These are phyloP conservation scores for Penicillium nordicum DNA, from an alignment of 2,329 filamentous ascomycete species.

Conservation along the genomic window DNA sequence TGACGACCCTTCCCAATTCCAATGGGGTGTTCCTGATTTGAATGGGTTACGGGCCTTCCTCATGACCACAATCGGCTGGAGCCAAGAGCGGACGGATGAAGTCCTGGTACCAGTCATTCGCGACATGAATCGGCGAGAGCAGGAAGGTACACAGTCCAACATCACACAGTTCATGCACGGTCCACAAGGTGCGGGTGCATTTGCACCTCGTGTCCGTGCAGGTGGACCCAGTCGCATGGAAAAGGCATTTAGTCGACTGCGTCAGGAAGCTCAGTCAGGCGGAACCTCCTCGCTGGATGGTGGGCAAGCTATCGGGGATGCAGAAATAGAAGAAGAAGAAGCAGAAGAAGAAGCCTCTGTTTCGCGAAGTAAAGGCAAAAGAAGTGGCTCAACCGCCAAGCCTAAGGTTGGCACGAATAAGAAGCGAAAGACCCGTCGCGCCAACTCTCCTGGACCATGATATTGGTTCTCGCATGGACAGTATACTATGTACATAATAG, in stretches of 20 bases:
- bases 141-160: conserved; percentile 91
- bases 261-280: conserved; percentile 49
- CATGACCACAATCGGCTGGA: conserved; percentile 92
- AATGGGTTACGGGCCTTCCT: conserved; percentile 79
- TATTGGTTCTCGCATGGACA: not conserved
- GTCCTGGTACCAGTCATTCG: conserved; percentile 91
- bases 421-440: conserved; percentile 25
- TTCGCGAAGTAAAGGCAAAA: conserved; percentile 7
- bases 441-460: not conserved
- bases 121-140: conserved; percentile 86
- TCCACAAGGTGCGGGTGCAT: conserved; percentile 54
- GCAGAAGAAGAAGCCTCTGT: conserved; percentile 7
- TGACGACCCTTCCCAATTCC: conserved; percentile 69
- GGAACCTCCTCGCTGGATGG: conserved; percentile 11
- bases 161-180: conserved; percentile 92
- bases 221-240: conserved; percentile 70
- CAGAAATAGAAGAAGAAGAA: not conserved
- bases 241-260: conserved; percentile 67
- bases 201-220: conserved; percentile 64
- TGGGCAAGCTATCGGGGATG: not conserved
- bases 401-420: conserved; percentile 21
- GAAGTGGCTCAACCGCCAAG: conserved; percentile 17
- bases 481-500: not conserved
- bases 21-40: conserved; percentile 94
- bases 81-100: conserved; percentile 86